Evolutionary conservation across 352 stramenopile species (phyloP).

Genomic region (Globisporangium takayamanum): DNA sequence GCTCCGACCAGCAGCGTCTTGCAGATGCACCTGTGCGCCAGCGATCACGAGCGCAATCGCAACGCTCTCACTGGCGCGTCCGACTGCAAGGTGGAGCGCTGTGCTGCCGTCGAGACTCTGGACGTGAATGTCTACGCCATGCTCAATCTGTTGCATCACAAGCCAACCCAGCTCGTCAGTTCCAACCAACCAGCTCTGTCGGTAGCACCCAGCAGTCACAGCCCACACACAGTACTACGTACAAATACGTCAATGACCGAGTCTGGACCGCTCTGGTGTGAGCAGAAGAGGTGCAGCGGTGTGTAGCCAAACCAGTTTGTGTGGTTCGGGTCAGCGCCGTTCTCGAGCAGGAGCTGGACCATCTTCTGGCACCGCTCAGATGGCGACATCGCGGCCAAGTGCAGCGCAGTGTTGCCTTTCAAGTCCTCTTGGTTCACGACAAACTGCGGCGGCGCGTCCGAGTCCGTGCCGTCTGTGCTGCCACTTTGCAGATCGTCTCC

Average conservation of each 20-base stretch:
- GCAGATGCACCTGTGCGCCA: constrained; percentile 69
- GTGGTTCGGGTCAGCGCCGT: constrained; percentile 66
- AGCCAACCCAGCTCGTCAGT: neutral
- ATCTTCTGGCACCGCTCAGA: constrained; percentile 78
- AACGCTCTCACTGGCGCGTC: constrained; percentile 64
- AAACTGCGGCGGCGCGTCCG: constrained; percentile 27
- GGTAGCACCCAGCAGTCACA: neutral
- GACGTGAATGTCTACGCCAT: constrained; percentile 65
- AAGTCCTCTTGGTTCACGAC: constrained; percentile 79
- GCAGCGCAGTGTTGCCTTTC: constrained; percentile 79
- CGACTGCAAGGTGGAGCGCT: constrained; percentile 73
- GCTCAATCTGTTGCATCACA: constrained; percentile 51
- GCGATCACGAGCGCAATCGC: constrained; percentile 64
- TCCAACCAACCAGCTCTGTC: neutral
- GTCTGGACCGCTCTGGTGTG: constrained; percentile 62
- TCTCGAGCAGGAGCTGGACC: constrained; percentile 74
- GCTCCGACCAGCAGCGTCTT: constrained; percentile 74
- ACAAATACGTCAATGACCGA: constrained; percentile 78
- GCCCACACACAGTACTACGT: constrained; percentile 21
- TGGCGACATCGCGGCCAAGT: constrained; percentile 80
- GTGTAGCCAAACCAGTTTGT: constrained; percentile 87
- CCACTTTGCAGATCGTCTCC: constrained; percentile 11
- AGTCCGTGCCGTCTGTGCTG: constrained; percentile 8
- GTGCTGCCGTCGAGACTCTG: constrained; percentile 83
- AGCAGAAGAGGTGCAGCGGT: constrained; percentile 78